phyloP scores from a whole-genome alignment of 768 basidiomycete species.

The Mycena vitilis region DNA sequence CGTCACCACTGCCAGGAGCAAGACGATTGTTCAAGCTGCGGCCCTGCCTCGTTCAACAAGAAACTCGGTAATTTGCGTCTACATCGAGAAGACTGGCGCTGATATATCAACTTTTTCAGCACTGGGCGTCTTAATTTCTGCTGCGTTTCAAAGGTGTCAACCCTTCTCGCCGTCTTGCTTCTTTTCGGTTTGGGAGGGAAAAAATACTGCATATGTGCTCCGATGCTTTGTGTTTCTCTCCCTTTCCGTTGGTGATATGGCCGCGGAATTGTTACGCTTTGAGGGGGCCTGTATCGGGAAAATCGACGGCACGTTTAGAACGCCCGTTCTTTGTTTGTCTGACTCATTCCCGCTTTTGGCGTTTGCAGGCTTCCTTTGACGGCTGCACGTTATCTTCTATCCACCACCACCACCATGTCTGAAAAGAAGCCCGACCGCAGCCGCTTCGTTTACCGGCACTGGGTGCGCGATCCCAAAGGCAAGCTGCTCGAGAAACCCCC shows the following conservation, averaged over 20 bases:
- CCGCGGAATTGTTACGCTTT: not conserved
- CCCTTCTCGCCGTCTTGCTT: too few species aligned
- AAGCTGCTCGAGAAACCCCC: constrained; percentile 33
- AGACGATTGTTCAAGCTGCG: too few species aligned
- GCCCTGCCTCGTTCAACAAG: too few species aligned
- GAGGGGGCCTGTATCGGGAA: not conserved
- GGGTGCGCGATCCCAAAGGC: constrained; percentile 38
- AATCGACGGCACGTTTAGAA: constrained; percentile 12
- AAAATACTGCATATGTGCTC: too few species aligned
- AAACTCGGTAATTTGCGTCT: too few species aligned
- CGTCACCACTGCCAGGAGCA: too few species aligned
- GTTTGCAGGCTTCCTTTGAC: constrained; percentile 16
- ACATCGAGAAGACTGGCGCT: too few species aligned
- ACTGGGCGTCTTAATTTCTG: too few species aligned
- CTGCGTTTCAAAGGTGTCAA: too few species aligned
- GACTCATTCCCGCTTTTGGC: constrained; percentile 25
- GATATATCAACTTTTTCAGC: too few species aligned
- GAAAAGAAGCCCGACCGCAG: not conserved
- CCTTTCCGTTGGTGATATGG: not conserved
- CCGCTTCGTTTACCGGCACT: constrained; percentile 32
- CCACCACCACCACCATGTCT: constrained; percentile 20
- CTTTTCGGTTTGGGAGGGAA: too few species aligned
- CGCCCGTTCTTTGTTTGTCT: constrained; percentile 9
- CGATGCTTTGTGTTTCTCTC: constrained; percentile 2
- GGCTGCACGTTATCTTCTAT: not conserved